phyloP scores from a whole-genome alignment of 192 early-diverging fungal species.

The Backusella tarrabulga region DNA sequence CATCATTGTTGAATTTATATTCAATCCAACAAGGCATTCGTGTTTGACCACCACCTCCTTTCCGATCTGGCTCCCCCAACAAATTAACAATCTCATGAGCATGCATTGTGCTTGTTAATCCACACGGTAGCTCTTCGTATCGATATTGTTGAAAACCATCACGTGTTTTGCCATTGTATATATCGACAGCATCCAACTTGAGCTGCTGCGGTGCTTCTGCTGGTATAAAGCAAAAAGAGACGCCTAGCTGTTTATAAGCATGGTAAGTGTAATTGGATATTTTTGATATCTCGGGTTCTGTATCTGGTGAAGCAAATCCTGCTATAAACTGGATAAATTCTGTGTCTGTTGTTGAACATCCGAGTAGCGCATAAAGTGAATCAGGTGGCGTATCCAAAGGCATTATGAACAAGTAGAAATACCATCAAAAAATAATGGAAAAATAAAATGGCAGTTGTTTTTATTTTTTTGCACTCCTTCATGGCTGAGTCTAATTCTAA shows the following conservation, averaged over 20 bases:
- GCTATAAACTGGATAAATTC: neutral
- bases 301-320: neutral
- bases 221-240: slow-evolving; percentile 44
- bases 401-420: neutral
- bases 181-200: slow-evolving; percentile 40
- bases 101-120: slow-evolving; percentile 17
- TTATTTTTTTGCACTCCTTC: neutral
- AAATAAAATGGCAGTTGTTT: neutral
- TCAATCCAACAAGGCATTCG: slow-evolving; percentile 50
- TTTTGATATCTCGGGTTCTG: slow-evolving; percentile 29
- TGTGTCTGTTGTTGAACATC: neutral
- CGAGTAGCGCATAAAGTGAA: neutral
- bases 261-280: slow-evolving; percentile 41
- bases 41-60: slow-evolving; percentile 40
- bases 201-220: slow-evolving; percentile 9
- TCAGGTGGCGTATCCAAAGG: neutral
- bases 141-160: slow-evolving; percentile 38
- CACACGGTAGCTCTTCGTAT: slow-evolving; percentile 18
- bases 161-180: slow-evolving; percentile 36
- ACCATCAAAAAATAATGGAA: neutral
- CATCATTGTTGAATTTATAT: slow-evolving; percentile 26
- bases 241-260: slow-evolving; percentile 37
- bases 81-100: slow-evolving; percentile 42
- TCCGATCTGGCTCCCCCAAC: slow-evolving; percentile 47
- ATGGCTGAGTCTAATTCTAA: neutral